Evolutionary conservation across 441 rosid genomes (phyloP).

Genomic region (Flueggea neowawraea): DNA sequence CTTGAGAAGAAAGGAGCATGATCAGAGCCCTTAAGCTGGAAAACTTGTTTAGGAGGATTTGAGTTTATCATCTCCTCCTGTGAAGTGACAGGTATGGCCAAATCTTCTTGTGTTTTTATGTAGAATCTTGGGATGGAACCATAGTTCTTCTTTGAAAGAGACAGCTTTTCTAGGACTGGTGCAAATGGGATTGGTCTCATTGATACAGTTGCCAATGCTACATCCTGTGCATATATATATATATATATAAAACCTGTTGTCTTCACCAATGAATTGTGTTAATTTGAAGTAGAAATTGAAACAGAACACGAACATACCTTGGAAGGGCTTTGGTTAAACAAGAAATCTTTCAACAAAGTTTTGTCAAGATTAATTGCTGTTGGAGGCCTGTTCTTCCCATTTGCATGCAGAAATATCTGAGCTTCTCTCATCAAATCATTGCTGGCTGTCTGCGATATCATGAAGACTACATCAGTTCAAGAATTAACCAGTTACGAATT

Average conservation of each 20-base stretch:
- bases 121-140: conserved; percentile 75
- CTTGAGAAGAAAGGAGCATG: conserved; percentile 95
- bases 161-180: conserved; percentile 72
- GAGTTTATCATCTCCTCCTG: conserved; percentile 66
- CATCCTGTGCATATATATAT: conserved; percentile 40
- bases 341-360: conserved; percentile 60
- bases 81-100: conserved; percentile 49
- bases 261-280: no score
- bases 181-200: conserved; percentile 88
- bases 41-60: conserved; percentile 66
- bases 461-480: no score
- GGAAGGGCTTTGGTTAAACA: conserved; percentile 78
- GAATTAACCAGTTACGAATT: no score
- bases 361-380: conserved; percentile 86
- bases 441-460: conserved; percentile 49
- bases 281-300: no score
- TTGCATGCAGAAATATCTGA: conserved; percentile 69
- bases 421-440: conserved; percentile 67
- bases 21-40: conserved; percentile 69
- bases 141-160: conserved; percentile 49
- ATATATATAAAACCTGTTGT: not conserved
- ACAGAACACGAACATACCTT: conserved; percentile 41
- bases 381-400: conserved; percentile 77
- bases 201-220: conserved; percentile 79
- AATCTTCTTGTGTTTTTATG: conserved; percentile 61